Percentiles rank a stretch among this genome's conserved stretches.
Evolutionary conservation across 495 filamentous ascomycete genomes (phyloP).

Genomic region (Trichoderma virens): DNA sequence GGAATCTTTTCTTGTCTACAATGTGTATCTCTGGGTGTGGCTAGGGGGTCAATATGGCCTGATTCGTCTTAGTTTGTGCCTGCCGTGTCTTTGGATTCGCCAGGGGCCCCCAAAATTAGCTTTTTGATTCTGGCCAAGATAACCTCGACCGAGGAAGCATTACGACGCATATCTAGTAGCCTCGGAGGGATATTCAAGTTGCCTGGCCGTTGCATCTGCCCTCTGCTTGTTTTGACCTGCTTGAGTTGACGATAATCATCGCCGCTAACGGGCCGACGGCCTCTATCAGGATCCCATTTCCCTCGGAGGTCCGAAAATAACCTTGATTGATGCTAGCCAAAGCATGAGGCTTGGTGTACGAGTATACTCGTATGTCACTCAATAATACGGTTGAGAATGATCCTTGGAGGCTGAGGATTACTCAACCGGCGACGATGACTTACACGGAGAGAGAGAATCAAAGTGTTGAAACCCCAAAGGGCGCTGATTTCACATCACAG

Average conservation of each 20-base stretch:
- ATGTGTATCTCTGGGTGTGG: neutral
- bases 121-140: too few species aligned
- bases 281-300: neutral
- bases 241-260: neutral
- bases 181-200: neutral
- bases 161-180: neutral
- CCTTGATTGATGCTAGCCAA: neutral
- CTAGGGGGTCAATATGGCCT: neutral
- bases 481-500: neutral
- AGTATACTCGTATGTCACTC: neutral
- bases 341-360: neutral
- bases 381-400: neutral
- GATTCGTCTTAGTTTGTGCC: neutral
- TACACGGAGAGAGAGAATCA: neutral
- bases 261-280: constrained; percentile 1
- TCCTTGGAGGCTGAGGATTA: neutral
- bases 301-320: neutral
- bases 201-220: neutral
- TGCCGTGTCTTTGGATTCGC: neutral
- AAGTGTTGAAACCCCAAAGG: neutral
- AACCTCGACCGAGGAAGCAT: neutral
- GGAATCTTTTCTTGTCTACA: neutral
- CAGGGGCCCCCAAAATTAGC: neutral
- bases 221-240: neutral
- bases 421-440: neutral